A percentile compares a stretch with the other conserved stretches of the same genome.
phyloP scores from a whole-genome alignment of 345 rosid species.

The Cochlearia excelsa region DNA sequence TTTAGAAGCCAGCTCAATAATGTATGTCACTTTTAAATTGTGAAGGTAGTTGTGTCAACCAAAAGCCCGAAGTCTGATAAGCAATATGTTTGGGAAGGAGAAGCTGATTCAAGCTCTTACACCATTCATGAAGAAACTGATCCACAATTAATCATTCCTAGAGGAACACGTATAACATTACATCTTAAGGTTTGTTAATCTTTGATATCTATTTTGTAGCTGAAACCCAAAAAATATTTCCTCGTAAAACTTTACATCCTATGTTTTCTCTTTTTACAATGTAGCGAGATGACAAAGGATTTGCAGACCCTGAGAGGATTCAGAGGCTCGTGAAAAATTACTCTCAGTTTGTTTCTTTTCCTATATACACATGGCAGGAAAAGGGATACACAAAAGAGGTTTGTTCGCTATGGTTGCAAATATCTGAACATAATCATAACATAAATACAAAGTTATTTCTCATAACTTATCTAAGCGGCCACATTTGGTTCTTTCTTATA shows the following conservation, averaged over 20 bases:
- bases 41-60: conserved; percentile 77
- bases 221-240: neutral
- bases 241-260: conserved; percentile 24
- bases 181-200: conserved; percentile 66
- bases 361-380: conserved; percentile 97
- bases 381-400: conserved; percentile 97
- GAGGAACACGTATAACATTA: conserved; percentile 87
- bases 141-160: conserved; percentile 65
- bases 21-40: neutral
- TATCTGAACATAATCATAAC: neutral
- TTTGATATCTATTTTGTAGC: conserved; percentile 18
- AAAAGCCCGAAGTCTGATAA: conserved; percentile 90
- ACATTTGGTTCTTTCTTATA: conserved; percentile 6
- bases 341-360: conserved; percentile 97
- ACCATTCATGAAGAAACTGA: conserved; percentile 81
- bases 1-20: conserved; percentile 1
- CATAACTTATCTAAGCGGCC: neutral
- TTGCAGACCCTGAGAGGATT: conserved; percentile 89
- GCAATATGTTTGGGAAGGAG: conserved; percentile 96
- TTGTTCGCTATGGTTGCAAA: conserved; percentile 7
- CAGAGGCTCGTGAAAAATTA: conserved; percentile 94
- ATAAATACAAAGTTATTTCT: neutral
- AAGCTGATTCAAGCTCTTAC: conserved; percentile 84
- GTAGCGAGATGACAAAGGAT: conserved; percentile 78
- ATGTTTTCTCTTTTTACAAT: conserved; percentile 10